Evolutionary conservation across 257 asterid species (phyloP).

Genomic region (Solanum virginianum): DNA sequence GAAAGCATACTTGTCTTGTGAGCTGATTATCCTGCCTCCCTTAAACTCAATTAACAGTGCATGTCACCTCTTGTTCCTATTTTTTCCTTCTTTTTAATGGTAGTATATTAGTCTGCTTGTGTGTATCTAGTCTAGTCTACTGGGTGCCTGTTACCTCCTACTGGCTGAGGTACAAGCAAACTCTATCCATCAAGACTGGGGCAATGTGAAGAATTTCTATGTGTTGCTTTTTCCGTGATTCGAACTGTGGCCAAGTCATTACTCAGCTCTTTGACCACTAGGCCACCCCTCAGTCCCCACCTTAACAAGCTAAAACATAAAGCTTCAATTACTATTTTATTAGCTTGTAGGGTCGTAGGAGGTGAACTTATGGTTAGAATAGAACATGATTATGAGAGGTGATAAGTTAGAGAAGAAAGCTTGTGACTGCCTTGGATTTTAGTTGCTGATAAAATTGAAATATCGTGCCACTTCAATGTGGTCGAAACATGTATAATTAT

Average conservation of each 20-base stretch:
- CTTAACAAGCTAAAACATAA: not conserved
- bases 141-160: not conserved
- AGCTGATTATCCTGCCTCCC: conserved; percentile 9
- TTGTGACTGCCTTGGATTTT: not conserved
- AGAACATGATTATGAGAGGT: not conserved
- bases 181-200: not conserved
- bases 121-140: not conserved
- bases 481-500: not conserved
- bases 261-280: not conserved
- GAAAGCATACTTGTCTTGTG: conserved; percentile 91
- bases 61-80: not conserved
- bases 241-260: not conserved
- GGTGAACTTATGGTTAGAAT: not conserved
- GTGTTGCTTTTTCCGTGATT: not conserved
- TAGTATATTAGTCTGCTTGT: not conserved
- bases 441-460: not conserved
- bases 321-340: not conserved
- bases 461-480: not conserved
- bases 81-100: not conserved
- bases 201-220: not conserved
- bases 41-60: not conserved
- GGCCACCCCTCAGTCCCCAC: not conserved
- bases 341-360: not conserved
- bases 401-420: not conserved
- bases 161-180: not conserved